Evolutionary conservation across 768 basidiomycete species (phyloP).

Genomic region (Naganishia friedmannii): DNA sequence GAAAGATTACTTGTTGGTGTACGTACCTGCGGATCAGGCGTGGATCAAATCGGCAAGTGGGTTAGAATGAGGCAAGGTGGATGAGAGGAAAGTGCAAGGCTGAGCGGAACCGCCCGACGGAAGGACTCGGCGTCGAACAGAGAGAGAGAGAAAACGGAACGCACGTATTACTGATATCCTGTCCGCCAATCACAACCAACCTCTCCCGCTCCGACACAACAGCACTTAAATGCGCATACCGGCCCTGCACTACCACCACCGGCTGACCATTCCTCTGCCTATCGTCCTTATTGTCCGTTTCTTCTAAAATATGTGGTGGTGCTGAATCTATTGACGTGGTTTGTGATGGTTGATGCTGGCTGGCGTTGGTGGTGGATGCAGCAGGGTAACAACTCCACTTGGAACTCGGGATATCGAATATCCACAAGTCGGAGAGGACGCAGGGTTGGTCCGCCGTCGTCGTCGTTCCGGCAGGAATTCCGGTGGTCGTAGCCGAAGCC

Average conservation of each 20-base stretch:
- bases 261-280: not conserved
- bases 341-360: too few species aligned
- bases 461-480: slow-evolving; percentile 51
- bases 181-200: slow-evolving; percentile 89
- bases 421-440: slow-evolving; percentile 87
- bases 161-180: slow-evolving; percentile 76
- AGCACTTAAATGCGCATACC: slow-evolving; percentile 91
- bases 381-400: slow-evolving; percentile 58
- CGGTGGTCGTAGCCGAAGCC: not conserved
- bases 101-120: too few species aligned
- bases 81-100: too few species aligned
- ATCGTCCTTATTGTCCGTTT: too few species aligned
- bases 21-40: slow-evolving; percentile 5
- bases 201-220: slow-evolving; percentile 78
- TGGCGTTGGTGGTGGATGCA: slow-evolving; percentile 54
- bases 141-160: too few species aligned
- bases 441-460: slow-evolving; percentile 61
- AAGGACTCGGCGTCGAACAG: too few species aligned
- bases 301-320: too few species aligned
- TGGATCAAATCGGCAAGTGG: too few species aligned
- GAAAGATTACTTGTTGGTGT: slow-evolving; percentile 1
- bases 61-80: not conserved
- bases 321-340: too few species aligned
- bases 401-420: slow-evolving; percentile 71
- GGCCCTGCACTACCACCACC: slow-evolving; percentile 64